Conservation (phyloP, 2,329 filamentous ascomycete species). For the Paracoccidioides lutzii region DNA sequence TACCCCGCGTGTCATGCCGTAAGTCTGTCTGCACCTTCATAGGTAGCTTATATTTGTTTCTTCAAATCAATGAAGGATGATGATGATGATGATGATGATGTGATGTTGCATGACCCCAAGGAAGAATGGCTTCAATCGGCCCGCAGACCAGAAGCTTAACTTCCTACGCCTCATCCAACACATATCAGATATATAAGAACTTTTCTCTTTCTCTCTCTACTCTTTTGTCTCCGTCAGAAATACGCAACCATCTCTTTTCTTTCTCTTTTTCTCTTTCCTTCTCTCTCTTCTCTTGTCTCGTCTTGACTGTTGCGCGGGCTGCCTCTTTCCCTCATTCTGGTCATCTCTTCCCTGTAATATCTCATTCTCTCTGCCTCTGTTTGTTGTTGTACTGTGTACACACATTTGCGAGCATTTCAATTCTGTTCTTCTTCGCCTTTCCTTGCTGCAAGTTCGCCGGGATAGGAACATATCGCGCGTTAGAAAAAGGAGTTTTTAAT, state of each 20-base stretch:
- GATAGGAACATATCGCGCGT: neutral
- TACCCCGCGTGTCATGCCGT: too few relatives aligned
- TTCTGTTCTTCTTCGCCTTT: neutral
- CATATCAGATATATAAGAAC: neutral
- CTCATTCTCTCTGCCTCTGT: neutral
- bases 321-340: constrained; percentile 3
- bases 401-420: neutral
- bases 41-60: neutral
- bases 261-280: neutral
- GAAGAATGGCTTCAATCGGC: too few relatives aligned
- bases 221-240: neutral
- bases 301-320: neutral
- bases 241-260: neutral
- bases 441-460: neutral
- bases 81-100: too few relatives aligned
- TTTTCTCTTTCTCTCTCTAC: too few relatives aligned
- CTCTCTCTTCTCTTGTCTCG: neutral
- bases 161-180: too few relatives aligned
- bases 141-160: too few relatives aligned
- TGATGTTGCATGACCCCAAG: neutral
- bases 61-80: too few relatives aligned
- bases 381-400: neutral
- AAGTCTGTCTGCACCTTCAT: too few relatives aligned
- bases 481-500: neutral
- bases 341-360: neutral